These are phyloP conservation scores for Ilyonectria sp. DNA, from an alignment of 2,329 filamentous ascomycete genomes.

Conservation along the genomic window DNA sequence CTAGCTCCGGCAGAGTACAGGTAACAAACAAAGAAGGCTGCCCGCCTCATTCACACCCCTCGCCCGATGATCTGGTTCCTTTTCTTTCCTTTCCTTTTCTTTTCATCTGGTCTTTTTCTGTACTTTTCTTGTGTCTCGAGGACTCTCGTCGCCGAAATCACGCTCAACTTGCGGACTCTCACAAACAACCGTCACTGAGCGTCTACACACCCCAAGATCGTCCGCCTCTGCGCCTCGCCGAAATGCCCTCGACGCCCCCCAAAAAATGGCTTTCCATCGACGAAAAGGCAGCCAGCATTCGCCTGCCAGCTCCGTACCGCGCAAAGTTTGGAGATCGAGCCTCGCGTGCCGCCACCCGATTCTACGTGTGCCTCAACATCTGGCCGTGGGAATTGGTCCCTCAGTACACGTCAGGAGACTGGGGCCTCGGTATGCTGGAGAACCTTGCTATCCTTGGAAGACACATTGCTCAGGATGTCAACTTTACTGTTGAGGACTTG, in stretches of 20 bases:
- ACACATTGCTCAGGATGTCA: background rate
- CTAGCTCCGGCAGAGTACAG: too few species aligned
- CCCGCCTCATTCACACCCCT: too few species aligned
- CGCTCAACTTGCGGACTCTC: background rate
- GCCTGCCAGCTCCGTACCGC: background rate
- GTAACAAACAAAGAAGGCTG: too few species aligned
- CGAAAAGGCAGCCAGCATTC: background rate
- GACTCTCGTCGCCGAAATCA: too few species aligned
- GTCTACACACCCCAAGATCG: background rate
- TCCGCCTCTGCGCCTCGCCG: background rate
- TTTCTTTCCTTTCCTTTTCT: too few species aligned
- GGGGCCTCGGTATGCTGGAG: slow-evolving; percentile 1
- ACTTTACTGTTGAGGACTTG: background rate
- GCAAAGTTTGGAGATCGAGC: background rate
- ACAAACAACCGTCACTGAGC: background rate
- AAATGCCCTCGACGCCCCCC: background rate
- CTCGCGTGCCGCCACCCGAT: background rate
- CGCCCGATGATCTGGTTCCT: too few species aligned
- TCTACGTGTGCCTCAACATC: slow-evolving; percentile 4
- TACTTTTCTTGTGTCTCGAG: too few species aligned
- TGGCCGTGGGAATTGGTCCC: slow-evolving; percentile 5
- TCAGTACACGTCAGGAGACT: background rate
- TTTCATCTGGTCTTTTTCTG: too few species aligned
- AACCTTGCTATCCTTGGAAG: background rate
- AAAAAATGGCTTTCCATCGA: background rate